Base-by-base conservation (phyloP, 805 yeast species). In the Nakazawaea ernobii region DNA sequence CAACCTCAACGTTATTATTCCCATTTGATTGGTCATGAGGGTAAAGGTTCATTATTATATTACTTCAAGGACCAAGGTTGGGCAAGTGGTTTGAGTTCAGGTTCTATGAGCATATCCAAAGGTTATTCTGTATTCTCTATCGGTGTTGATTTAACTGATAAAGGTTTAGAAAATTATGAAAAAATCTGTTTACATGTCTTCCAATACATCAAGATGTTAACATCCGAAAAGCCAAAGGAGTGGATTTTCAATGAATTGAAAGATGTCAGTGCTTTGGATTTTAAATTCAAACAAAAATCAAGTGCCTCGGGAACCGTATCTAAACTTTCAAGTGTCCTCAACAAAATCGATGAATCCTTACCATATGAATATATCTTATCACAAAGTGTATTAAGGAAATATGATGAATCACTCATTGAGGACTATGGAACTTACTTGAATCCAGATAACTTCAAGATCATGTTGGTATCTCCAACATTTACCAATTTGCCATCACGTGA, bases 11-110 rank as follows among this genome's bases (percentile, higher is more conserved):
- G 74, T 48, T 86, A 89, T 63, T 75, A 70, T 54, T 79, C 91
- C 17, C 97, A 94, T 62, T 70, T 94, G 45, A 68, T 92, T 42
- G 98, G 98, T 36, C 98, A 92, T 63, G 99, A 92, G 67, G 86
- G 94, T 42, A 74, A 82, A 42, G 98, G 98, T 1, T 89, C 97
- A 1, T 62, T 92, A 15, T 70, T 89, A 32, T 77, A 82, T 48
- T 75, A 73, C 53, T 75, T 92, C 54, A 92, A 89, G 65, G 61
- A 67, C 32, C 69, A 75, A 53, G 86, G 91, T 11, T 86, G 91
- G 89, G 96, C 92, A 6, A 84, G 79, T 54, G 83, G 78, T 14
- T 71, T 92, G 45, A 79, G 89, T 33, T 80, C 90, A 32, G 96
- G 96, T 8, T 74, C 79, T 36, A 73, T 79, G 54, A 74, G 77